phyloP scores from a whole-genome alignment of 805 yeast genomes.

The Brettanomyces bruxellensis region DNA sequence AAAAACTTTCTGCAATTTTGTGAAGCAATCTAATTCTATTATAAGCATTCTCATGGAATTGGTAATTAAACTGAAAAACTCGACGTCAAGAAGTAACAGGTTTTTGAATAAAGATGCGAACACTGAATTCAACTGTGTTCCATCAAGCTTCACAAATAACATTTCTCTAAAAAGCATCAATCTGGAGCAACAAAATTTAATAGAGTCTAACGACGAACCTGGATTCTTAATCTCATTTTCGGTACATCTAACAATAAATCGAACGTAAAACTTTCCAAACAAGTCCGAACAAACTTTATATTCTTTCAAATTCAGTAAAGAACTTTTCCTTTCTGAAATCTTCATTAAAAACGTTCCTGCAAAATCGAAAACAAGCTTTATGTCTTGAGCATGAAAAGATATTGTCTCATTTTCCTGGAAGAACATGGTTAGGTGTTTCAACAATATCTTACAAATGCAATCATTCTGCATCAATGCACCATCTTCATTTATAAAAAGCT shows the following conservation, averaged over 20 bases:
- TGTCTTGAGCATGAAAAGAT: no score
- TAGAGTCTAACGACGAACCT: background rate
- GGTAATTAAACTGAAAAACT: slow-evolving; percentile 10
- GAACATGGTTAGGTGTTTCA: no score
- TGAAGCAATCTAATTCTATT: background rate
- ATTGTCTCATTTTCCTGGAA: no score
- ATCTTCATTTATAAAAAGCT: no score
- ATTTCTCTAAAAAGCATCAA: slow-evolving; percentile 14
- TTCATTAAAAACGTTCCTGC: no score
- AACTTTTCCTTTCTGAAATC: background rate
- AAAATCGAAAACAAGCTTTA: no score
- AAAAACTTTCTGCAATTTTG: background rate
- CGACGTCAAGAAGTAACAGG: slow-evolving; percentile 4
- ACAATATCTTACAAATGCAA: no score
- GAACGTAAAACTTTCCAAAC: slow-evolving; percentile 5
- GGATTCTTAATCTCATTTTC: slow-evolving; percentile 5
- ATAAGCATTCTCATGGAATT: slow-evolving; percentile 13
- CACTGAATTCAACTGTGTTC: slow-evolving; percentile 6
- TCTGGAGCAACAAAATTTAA: slow-evolving; percentile 16
- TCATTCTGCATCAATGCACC: no score
- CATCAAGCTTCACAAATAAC: slow-evolving; percentile 5
- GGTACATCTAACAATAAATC: slow-evolving; percentile 7
- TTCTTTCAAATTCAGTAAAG: background rate
- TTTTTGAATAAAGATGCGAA: slow-evolving; percentile 10
- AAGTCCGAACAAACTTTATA: background rate